Base-by-base conservation (phyloP, 2,329 filamentous ascomycete species). In the Mycogone perniciosa region DNA sequence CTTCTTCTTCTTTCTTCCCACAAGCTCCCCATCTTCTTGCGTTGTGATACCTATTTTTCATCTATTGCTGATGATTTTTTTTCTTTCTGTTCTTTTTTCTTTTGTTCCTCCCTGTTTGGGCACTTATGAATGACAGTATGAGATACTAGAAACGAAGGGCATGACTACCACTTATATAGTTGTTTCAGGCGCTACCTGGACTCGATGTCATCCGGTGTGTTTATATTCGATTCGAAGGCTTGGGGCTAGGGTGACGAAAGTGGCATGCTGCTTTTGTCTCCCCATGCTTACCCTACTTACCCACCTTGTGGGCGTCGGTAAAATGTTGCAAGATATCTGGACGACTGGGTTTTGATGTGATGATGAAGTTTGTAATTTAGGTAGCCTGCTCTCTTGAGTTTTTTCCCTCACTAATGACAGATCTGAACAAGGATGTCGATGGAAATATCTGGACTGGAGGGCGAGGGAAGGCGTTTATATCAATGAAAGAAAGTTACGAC, bases 81-180 rank as follows among this genome's bases (percentile, higher is more conserved):
- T 10, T 42, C 30, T 30, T 6, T 8, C 41, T n/a, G 34, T 35
- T 42, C 41, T 49, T 52, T 9, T 38, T 41, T 52, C 41, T 37
- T 44, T 49, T 49, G 41, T 48, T 40, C 29, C 8, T 26, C 11
- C 39, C 39, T 1, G 29, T 20, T 37, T 37, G 40, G 50, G 45
- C 45, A 10, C 13, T 48, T 48, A 48, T 48, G 43, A 45, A 45
- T 26, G 50, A 52, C 45, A 52, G 43, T 45, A 52, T 20, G 50
- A 52, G 45, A 43, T 26, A 40, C 26, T 44, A 52, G 45, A 52
- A 44, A 42, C 35, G 50, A 34, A 35, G 29, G n/a, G 13, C 34
- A 34, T 44, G 38, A 44, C 33, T 30, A 42, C 39, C 38, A 39
- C 37, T 47, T 27, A 10, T 42, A 37, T 27, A 31, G n/a, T 42